phyloP scores from a whole-genome alignment of 768 basidiomycete genomes.

The Agaricus blazei region DNA sequence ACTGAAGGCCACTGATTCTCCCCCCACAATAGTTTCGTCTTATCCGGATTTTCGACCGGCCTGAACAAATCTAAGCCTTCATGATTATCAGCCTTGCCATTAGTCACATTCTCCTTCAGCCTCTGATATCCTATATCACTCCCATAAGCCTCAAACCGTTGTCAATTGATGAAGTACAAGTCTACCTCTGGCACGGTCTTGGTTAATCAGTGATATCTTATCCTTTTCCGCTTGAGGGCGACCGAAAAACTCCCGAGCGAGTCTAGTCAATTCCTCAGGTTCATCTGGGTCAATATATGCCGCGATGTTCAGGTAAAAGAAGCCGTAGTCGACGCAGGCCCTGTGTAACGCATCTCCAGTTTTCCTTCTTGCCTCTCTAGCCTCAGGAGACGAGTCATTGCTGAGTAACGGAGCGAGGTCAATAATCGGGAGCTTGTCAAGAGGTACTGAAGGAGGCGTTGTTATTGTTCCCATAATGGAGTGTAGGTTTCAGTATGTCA shows the following conservation, averaged over 20 bases:
- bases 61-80: conserved; percentile 83
- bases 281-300: conserved; percentile 51
- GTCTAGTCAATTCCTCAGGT: conserved; percentile 55
- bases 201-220: conserved; percentile 54
- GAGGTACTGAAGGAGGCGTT: not conserved
- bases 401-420: conserved; percentile 62
- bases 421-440: conserved; percentile 58
- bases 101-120: conserved; percentile 82
- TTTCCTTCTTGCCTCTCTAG: conserved; percentile 34
- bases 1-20: conserved; percentile 81
- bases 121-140: conserved; percentile 62
- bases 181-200: conserved; percentile 75
- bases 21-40: conserved; percentile 69
- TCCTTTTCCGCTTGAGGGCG: conserved; percentile 78
- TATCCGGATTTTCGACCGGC: conserved; percentile 67
- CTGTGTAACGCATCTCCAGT: conserved; percentile 57
- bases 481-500: not conserved
- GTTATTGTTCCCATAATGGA: not conserved
- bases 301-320: conserved; percentile 83
- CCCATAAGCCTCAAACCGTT: not conserved
- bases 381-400: conserved; percentile 19
- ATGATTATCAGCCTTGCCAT: conserved; percentile 79
- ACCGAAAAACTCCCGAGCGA: conserved; percentile 71
- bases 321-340: conserved; percentile 77
- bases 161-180: not conserved